Conservation (phyloP, 78 protist species). For the Neovahlkampfia damariscottae region DNA sequence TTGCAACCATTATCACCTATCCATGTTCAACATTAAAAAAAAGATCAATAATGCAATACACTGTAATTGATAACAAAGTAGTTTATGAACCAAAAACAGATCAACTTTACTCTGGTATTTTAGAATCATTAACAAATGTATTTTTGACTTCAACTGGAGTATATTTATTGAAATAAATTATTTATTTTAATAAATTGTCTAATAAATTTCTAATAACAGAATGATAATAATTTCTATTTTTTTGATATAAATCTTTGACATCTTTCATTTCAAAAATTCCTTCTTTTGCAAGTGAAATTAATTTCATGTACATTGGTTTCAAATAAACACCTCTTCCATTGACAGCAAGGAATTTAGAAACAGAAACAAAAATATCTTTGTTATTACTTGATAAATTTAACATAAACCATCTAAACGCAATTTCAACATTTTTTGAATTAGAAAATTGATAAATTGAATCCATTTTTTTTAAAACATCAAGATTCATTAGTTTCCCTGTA, state of each 20-base stretch:
- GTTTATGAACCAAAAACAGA: no score
- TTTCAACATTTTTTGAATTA: background rate
- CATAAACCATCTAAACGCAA: background rate
- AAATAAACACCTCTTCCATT: background rate
- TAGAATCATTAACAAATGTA: no score
- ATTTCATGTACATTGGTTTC: background rate
- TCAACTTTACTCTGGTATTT: no score
- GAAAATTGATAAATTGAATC: background rate
- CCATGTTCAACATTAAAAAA: no score
- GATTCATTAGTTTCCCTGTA: background rate
- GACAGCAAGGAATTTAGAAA: background rate
- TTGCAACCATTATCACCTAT: no score
- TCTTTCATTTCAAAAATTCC: background rate
- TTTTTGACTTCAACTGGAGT: no score
- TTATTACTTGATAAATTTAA: background rate
- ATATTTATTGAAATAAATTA: no score
- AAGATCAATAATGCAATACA: no score
- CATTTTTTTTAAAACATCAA: background rate
- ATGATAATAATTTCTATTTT: conserved; percentile 15
- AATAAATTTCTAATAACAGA: conserved; percentile 1
- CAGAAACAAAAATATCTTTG: background rate
- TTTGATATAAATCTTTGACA: conserved; percentile 13
- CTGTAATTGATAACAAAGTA: no score
- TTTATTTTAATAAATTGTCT: conserved; percentile 1
- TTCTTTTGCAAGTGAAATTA: background rate